Evolutionary conservation across 192 early-diverging fungal species (phyloP).

Genomic region (Backusella parvicylindrica): DNA sequence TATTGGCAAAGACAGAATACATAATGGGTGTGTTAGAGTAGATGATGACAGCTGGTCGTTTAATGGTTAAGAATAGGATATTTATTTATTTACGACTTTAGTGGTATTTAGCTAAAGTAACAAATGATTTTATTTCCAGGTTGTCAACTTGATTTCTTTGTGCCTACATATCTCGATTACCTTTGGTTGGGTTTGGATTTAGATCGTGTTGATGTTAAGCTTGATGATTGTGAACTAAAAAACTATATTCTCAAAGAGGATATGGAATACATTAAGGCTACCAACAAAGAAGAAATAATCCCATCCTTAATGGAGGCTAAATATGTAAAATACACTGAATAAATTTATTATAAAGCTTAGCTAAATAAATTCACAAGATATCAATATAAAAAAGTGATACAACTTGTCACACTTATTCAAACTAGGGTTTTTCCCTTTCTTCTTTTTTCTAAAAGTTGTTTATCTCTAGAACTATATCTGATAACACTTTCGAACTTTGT

Average conservation of each 20-base stretch:
- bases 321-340: background rate
- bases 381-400: too few relatives aligned
- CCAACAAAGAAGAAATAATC: background rate
- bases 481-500: too few relatives aligned
- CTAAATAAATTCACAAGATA: background rate
- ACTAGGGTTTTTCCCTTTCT: too few relatives aligned
- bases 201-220: background rate
- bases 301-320: background rate
- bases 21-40: constrained; percentile 40
- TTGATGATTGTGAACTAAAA: constrained; percentile 1
- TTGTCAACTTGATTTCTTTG: constrained; percentile 36
- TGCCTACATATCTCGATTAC: constrained; percentile 27
- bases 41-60: constrained; percentile 35
- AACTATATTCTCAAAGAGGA: constrained; percentile 3
- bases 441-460: too few relatives aligned
- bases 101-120: background rate
- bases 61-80: background rate
- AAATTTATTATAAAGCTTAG: background rate
- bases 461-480: too few relatives aligned
- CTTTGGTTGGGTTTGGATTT: constrained; percentile 10
- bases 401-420: too few relatives aligned
- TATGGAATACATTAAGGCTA: background rate
- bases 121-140: background rate
- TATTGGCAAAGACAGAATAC: constrained; percentile 20
- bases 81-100: background rate